A percentile compares a stretch with the other conserved stretches of the same genome.
Conservation (phyloP, 768 basidiomycete species). For the Boletus reticuloceps region DNA sequence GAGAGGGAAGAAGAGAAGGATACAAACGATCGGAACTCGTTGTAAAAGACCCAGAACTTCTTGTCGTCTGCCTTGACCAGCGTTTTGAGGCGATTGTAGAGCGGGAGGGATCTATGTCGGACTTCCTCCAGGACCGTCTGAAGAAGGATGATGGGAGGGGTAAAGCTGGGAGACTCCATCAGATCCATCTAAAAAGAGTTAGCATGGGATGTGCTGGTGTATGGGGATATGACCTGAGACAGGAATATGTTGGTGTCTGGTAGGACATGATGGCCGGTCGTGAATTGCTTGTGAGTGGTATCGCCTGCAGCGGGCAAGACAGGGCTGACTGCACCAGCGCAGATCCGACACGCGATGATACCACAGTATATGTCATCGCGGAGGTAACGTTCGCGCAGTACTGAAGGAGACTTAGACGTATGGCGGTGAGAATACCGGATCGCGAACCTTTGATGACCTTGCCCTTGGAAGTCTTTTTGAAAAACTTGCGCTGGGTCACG, state of each 20-base stretch:
- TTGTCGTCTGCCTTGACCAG: constrained; percentile 85
- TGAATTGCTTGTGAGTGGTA: constrained; percentile 51
- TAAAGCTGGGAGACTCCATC: constrained; percentile 73
- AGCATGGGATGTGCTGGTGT: not conserved
- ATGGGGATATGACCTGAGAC: constrained; percentile 53
- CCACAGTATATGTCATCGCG: constrained; percentile 91
- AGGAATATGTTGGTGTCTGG: constrained; percentile 96
- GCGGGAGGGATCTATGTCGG: constrained; percentile 86
- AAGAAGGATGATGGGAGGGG: constrained; percentile 79
- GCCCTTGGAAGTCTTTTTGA: constrained; percentile 92
- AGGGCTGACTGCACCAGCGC: constrained; percentile 41
- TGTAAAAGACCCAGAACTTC: constrained; percentile 81
- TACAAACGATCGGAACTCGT: constrained; percentile 79
- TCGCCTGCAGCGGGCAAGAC: constrained; percentile 62
- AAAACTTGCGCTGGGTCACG: constrained; percentile 85
- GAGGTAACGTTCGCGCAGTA: constrained; percentile 91
- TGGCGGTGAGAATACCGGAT: not conserved
- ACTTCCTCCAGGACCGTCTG: constrained; percentile 98
- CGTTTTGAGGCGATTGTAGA: constrained; percentile 89
- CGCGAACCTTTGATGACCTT: constrained; percentile 87
- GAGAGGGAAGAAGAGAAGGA: not conserved
- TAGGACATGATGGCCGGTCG: constrained; percentile 75
- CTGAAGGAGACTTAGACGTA: constrained; percentile 37
- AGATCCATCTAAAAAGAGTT: constrained; percentile 78
- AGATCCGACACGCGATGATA: constrained; percentile 64